A percentile compares a stretch with the other conserved stretches of the same genome.
Evolutionary conservation across 202 grass and related monocot species (phyloP).

Genomic region (Schoenoplectus tabernaemontani): DNA sequence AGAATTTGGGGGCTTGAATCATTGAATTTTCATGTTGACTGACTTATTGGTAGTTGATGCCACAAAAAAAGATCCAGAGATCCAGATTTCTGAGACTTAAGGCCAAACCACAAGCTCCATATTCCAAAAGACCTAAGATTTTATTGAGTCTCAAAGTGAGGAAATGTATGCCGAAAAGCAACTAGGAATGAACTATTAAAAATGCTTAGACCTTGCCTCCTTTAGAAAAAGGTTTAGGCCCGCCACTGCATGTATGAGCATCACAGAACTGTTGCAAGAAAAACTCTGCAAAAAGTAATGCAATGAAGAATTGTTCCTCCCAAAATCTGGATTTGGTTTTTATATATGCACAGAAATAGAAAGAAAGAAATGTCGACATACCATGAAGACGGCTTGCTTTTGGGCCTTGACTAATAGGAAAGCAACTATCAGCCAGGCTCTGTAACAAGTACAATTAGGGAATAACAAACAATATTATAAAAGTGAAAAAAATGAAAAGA

Average conservation of each 20-base stretch:
- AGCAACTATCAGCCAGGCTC: conserved; percentile 91
- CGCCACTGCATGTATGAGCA: conserved; percentile 63
- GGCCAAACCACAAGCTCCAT: not conserved
- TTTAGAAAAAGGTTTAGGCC: conserved; percentile 67
- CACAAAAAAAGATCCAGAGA: not conserved
- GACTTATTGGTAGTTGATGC: not conserved
- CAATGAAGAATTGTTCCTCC: conserved; percentile 23
- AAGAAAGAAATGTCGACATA: conserved; percentile 27
- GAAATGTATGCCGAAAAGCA: conserved; percentile 9
- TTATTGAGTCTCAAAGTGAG: not conserved
- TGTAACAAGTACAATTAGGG: conserved; percentile 27
- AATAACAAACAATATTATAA: too few relatives aligned
- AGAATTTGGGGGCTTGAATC: not conserved
- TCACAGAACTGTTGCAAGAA: conserved; percentile 95
- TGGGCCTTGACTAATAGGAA: conserved; percentile 74
- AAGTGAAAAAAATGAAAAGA: not conserved
- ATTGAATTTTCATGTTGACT: not conserved
- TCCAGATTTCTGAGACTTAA: not conserved
- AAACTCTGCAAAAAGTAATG: conserved; percentile 60
- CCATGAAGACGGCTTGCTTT: conserved; percentile 81
- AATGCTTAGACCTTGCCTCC: conserved; percentile 87
- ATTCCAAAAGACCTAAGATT: not conserved
- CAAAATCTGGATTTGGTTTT: not conserved
- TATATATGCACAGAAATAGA: conserved; percentile 6
- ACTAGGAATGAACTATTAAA: not conserved